Base-by-base conservation (phyloP, 202 grass and related monocot genomes). In the Alloteropsis angusta region DNA sequence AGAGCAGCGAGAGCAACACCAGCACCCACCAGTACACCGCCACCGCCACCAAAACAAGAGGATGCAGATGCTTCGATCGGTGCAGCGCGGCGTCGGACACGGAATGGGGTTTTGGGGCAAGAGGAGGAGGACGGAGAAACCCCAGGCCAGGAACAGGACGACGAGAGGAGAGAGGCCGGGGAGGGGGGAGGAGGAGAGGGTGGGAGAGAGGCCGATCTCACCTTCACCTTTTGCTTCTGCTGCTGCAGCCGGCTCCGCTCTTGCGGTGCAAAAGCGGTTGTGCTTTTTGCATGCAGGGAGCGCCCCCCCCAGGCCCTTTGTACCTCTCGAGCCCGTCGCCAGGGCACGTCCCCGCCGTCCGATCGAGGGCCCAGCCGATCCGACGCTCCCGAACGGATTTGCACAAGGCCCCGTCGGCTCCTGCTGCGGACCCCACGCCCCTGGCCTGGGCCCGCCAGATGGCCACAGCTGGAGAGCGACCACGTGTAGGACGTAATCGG, bases 211-310 rank as follows among this genome's bases (percentile, higher is more conserved):
- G 39, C 5, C 72, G 72, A 60, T 60, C 72, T 75, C 55, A 28
- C 54, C 54, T 52, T 60, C 55, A 60, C 22, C 72, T 75, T 74
- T 57, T 28, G 28, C 67, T 49, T 49, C 46, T 71, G 67, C 67
- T 71, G 46, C 71, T 23, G 21, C 39, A 11, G 42, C 28, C 65
- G n/a, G n/a, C n/a, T n/a, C n/a, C n/a, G 55, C 41, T 19, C 17
- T 21, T 7, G 56, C 45, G 18, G 9, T 30, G 73, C 25, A 15
- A 9, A 44, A 56, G 76, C 19, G 22, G 48, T 32, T 54, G 75
- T 17, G n/a, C 46, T 36, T 5, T 66, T 18, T 34, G 59, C 30
- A 78, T 65, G 60, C 41, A 66, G 46, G 34, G 21, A 54, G 10
- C 44, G 13, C 47, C 55, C 44, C 67, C 46, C 44, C 3, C 34